Conservation (phyloP, 805 yeast species). For the Nakazawaea sp. region DNA sequence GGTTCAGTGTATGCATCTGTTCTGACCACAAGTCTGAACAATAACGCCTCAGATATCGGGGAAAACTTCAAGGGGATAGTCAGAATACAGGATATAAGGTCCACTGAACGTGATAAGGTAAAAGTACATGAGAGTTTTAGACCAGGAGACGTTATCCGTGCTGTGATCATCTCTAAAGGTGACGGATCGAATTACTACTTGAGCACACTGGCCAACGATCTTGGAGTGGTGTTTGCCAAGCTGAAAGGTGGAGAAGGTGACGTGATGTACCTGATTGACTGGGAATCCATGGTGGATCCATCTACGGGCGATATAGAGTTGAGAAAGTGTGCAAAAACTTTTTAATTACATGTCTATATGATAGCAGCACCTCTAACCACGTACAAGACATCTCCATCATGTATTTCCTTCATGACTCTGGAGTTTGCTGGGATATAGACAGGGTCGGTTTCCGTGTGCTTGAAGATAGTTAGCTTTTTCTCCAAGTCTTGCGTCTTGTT, state of each 20-base stretch:
- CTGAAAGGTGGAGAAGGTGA: conserved; percentile 64
- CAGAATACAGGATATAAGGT: conserved; percentile 81
- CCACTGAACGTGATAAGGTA: conserved; percentile 86
- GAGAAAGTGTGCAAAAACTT: conserved; percentile 92
- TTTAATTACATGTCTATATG: conserved; percentile 22
- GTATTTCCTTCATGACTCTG: conserved; percentile 32
- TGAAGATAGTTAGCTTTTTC: conserved; percentile 42
- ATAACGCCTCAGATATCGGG: conserved; percentile 65
- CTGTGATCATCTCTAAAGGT: conserved; percentile 78
- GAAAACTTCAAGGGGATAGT: conserved; percentile 86
- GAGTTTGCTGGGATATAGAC: conserved; percentile 27
- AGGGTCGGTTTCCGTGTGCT: conserved; percentile 19
- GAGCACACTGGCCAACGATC: conserved; percentile 81
- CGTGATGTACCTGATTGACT: conserved; percentile 82
- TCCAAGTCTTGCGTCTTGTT: conserved; percentile 34
- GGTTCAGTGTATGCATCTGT: conserved; percentile 23
- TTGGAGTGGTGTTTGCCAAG: conserved; percentile 90
- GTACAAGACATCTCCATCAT: conserved; percentile 44
- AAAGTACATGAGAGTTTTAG: conserved; percentile 70
- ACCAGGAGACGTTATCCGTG: conserved; percentile 92
- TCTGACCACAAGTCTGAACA: conserved; percentile 30
- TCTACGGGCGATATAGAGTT: conserved; percentile 66
- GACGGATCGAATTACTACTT: conserved; percentile 90
- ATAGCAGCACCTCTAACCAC: conserved; percentile 41
- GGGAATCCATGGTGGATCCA: conserved; percentile 90